Conservation (phyloP, 148 eudicot genomes). For the Rhododendron vialii region DNA sequence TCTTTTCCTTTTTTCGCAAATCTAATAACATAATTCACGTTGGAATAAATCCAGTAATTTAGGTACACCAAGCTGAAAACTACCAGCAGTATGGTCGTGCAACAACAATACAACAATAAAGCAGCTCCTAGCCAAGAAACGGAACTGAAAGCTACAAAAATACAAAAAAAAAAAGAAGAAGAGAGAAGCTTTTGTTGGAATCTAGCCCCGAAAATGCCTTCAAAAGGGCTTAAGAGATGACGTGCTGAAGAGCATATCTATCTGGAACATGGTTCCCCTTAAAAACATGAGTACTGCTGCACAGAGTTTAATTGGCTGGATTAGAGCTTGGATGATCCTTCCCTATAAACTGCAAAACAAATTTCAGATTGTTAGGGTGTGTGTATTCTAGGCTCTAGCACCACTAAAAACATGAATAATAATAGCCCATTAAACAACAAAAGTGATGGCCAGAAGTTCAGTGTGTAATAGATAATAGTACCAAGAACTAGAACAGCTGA, state of each 20-base stretch:
- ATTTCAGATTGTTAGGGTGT: background rate
- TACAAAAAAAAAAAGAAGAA: no score
- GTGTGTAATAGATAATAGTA: background rate
- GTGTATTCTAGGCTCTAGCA: no score
- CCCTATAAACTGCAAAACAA: background rate
- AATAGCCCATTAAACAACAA: background rate
- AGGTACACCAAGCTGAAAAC: background rate
- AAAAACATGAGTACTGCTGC: background rate
- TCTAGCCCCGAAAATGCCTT: background rate
- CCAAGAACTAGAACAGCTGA: background rate
- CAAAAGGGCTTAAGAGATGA: background rate
- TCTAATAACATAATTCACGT: background rate
- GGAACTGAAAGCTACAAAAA: background rate
- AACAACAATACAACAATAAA: background rate
- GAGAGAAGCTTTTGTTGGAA: background rate
- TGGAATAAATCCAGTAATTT: no score
- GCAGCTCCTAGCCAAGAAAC: background rate
- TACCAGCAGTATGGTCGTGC: background rate
- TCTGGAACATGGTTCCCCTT: background rate
- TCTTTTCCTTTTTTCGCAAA: no score
- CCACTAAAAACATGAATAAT: background rate
- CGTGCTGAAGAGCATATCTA: background rate
- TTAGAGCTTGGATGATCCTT: background rate
- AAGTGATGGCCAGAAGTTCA: background rate
- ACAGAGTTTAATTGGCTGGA: background rate